Conservation (phyloP, 2,329 filamentous ascomycete species). For the Arthrobotrys sinensis region DNA sequence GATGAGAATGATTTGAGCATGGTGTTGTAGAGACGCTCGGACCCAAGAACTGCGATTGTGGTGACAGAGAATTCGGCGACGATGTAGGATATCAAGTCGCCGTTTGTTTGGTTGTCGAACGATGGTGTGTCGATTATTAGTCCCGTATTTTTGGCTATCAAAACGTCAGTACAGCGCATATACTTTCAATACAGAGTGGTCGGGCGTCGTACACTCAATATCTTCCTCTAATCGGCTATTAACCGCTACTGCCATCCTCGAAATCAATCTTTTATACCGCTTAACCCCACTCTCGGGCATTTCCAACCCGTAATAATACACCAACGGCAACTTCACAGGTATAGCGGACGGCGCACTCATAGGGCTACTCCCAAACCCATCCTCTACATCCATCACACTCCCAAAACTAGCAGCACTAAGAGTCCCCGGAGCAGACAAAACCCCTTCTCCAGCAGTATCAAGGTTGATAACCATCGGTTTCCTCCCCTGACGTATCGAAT, state of each 20-base stretch:
- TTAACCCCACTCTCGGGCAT: slow-evolving; percentile 80
- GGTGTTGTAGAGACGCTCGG: slow-evolving; percentile 81
- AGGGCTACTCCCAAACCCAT: slow-evolving; percentile 90
- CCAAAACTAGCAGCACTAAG: slow-evolving; percentile 89
- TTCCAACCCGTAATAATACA: slow-evolving; percentile 86
- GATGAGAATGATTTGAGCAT: slow-evolving; percentile 74
- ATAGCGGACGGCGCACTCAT: slow-evolving; percentile 90
- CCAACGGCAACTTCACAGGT: slow-evolving; percentile 91
- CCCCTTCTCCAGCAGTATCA: slow-evolving; percentile 81
- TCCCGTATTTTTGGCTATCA: slow-evolving; percentile 74
- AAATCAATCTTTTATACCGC: slow-evolving; percentile 81
- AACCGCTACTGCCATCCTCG: slow-evolving; percentile 82
- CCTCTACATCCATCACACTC: slow-evolving; percentile 87
- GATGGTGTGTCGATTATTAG: slow-evolving; percentile 89
- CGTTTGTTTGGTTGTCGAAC: slow-evolving; percentile 76
- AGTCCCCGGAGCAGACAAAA: slow-evolving; percentile 83
- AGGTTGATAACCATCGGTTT: slow-evolving; percentile 88
- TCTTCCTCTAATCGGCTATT: slow-evolving; percentile 85
- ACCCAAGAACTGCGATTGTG: slow-evolving; percentile 83
- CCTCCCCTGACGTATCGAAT: slow-evolving; percentile 80
- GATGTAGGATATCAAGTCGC: slow-evolving; percentile 85
- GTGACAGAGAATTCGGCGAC: slow-evolving; percentile 77
- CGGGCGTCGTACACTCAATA: slow-evolving; percentile 69
- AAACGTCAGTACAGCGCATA: no score
- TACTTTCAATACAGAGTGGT: no score